Base-by-base conservation (phyloP, 1,284 basidiomycete genomes). In the Kalmanozyma brasiliensis region DNA sequence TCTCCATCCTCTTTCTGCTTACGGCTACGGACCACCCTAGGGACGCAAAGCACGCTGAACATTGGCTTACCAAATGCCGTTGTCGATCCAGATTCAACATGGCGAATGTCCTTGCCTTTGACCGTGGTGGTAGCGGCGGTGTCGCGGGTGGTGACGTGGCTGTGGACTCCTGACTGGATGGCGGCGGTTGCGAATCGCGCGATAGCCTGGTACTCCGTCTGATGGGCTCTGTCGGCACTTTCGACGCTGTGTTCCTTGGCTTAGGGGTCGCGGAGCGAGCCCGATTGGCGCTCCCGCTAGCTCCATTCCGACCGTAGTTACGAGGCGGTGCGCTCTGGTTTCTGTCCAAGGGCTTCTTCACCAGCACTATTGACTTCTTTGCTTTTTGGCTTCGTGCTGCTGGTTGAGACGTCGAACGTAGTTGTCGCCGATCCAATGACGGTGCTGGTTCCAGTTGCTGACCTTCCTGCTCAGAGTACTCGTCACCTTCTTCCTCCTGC, bases 171-270 rank as follows among this genome's bases (percentile, higher is more conserved):
- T 52, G 53, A 30, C 35, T 49, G 10, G 53, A 57, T 32, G 23
- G 29, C 17, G 60, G 40, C 17, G 60, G 40, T 30, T 44, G 49
- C n/a, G 49, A 44, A 29, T 44, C 52, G 16, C 46, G 36, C 19
- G 49, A 47, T 16, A 47, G 45, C 35, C 60, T 47, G 30, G 38
- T 40, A 24, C 60, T 63, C 26, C 60, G 60, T n/a, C 60, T 51
- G 30, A 35, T 35, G 8, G 46, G 44, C 24, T 46, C 36, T 10
- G 26, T 26, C 23, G 20, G 41, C 23, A 26, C 22, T 30, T 17
- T 52, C 11, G 41, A 6, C 6, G 22, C 11, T 10, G 7, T 23
- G 23, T 19, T 16, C 13, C n/a, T 46, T 11, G 36, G 5, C 20
- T 4, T 20, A 10, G 29, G 33, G 1, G 19, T 49, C 8, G 24